phyloP scores from a whole-genome alignment of 2,329 filamentous ascomycete species.

The Aspergillus viridinutans region DNA sequence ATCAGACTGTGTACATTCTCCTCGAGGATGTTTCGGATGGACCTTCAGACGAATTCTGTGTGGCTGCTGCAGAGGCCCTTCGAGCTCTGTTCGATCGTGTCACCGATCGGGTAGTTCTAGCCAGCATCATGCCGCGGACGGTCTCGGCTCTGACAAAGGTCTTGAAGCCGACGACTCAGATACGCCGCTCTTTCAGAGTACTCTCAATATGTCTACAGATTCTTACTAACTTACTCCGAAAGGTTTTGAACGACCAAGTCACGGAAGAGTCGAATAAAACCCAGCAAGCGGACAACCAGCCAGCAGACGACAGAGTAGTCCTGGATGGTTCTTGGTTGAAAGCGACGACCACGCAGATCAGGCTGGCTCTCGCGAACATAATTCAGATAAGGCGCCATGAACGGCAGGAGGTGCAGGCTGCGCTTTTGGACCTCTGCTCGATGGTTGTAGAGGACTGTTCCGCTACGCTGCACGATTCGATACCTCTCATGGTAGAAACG shows the following conservation, averaged over 20 bases:
- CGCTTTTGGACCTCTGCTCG: conserved; percentile 68
- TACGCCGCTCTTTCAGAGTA: conserved; percentile 58
- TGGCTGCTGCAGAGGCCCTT: conserved; percentile 64
- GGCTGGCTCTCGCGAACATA: conserved; percentile 73
- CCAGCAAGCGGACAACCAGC: conserved; percentile 28
- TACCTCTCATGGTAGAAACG: conserved; percentile 72
- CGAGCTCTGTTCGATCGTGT: conserved; percentile 60
- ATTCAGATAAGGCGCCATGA: conserved; percentile 70
- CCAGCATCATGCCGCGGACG: conserved; percentile 82
- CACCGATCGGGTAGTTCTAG: conserved; percentile 68
- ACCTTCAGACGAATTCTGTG: conserved; percentile 62
- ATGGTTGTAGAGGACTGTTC: conserved; percentile 75
- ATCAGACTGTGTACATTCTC: conserved; percentile 75
- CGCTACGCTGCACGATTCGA: conserved; percentile 64
- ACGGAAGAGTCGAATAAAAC: conserved; percentile 17
- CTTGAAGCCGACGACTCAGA: conserved; percentile 63
- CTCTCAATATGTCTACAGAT: conserved; percentile 60
- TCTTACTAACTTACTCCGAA: conserved; percentile 46
- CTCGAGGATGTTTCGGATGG: conserved; percentile 68
- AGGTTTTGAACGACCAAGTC: conserved; percentile 45
- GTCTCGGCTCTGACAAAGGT: conserved; percentile 76
- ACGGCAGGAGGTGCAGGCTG: conserved; percentile 62
- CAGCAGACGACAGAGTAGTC: conserved; percentile 34
- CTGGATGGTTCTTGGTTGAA: conserved; percentile 65
- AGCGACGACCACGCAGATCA: conserved; percentile 75